These are phyloP conservation scores for Picochlorum costavermella DNA, from an alignment of 139 green algal species.

Conservation along the genomic window DNA sequence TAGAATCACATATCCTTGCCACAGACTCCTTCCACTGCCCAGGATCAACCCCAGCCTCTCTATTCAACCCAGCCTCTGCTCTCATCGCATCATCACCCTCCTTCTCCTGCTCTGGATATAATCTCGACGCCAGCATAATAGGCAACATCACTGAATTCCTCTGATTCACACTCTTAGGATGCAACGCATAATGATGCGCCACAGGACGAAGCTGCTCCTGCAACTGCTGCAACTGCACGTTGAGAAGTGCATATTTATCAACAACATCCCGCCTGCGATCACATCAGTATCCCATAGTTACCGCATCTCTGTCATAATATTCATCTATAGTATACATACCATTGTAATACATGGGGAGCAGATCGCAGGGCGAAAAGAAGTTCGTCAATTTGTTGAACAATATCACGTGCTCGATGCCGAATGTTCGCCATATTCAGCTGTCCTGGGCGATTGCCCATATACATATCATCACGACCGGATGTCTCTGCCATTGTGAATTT, in stretches of 20 bases:
- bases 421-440: no score
- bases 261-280: conserved; percentile 30
- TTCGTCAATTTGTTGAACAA: no score
- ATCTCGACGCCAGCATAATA: conserved; percentile 53
- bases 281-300: no score
- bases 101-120: conserved; percentile 44
- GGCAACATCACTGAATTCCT: conserved; percentile 32
- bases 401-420: no score
- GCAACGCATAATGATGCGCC: conserved; percentile 31
- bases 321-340: no score
- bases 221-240: conserved; percentile 40
- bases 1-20: neutral
- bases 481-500: no score
- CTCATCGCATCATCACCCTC: neutral
- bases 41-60: neutral
- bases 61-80: conserved; percentile 7
- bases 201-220: conserved; percentile 33
- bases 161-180: conserved; percentile 37
- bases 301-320: no score
- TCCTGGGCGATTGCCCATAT: no score
- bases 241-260: conserved; percentile 37
- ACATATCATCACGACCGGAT: no score
- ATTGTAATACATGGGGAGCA: no score
- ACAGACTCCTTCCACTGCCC: neutral
- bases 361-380: no score